phyloP scores from a whole-genome alignment of 169 alveolate genomes.

The Eimeria zaria region DNA sequence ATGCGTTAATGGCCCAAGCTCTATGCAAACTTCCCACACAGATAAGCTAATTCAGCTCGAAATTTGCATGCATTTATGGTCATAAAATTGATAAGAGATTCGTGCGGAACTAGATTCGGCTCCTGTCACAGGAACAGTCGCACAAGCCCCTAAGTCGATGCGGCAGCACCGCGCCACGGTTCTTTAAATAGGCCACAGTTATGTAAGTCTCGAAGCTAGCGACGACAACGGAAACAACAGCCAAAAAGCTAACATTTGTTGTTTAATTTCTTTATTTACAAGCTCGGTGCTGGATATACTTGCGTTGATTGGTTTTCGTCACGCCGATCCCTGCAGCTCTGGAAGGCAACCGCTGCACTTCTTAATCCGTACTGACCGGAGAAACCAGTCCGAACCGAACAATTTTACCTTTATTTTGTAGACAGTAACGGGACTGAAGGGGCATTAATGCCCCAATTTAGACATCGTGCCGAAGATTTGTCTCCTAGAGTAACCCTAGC shows the following conservation, averaged over 20 bases:
- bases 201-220: background rate
- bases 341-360: background rate
- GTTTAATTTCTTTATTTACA: background rate
- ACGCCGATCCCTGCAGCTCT: background rate
- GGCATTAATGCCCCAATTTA: background rate
- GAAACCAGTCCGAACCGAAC: background rate
- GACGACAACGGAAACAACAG: background rate
- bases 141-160: slow-evolving; percentile 53
- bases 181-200: background rate
- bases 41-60: background rate
- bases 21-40: background rate
- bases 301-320: background rate
- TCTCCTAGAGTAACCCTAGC: background rate
- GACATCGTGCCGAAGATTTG: background rate
- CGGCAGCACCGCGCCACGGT: slow-evolving; percentile 29
- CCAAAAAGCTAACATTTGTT: background rate
- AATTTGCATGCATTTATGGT: background rate
- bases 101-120: background rate
- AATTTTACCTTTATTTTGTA: background rate
- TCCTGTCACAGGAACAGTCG: background rate
- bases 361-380: background rate
- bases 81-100: background rate
- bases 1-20: background rate
- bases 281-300: background rate
- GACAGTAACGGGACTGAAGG: background rate